Evolutionary conservation across 177 flowering plant species (phyloP).

Genomic region (Vitis hybrid): DNA sequence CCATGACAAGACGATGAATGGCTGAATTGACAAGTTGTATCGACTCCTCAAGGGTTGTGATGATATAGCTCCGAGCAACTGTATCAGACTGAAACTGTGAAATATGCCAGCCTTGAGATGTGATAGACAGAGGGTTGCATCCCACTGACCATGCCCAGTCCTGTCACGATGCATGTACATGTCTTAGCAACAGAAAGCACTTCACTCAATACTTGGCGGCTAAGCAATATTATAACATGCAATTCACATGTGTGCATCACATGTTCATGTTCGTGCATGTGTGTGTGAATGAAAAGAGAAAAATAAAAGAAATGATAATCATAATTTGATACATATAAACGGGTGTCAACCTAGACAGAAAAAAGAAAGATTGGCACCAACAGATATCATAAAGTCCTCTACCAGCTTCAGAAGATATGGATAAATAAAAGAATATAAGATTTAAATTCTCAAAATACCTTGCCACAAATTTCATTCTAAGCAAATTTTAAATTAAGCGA

Average conservation of each 20-base stretch:
- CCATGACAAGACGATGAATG: conserved; percentile 65
- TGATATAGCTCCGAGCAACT: conserved; percentile 89
- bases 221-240: not conserved
- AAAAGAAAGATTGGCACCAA: too few relatives aligned
- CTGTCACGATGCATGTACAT: conserved; percentile 38
- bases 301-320: too few relatives aligned
- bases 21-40: conserved; percentile 82
- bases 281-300: too few relatives aligned
- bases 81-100: conserved; percentile 88
- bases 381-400: too few relatives aligned
- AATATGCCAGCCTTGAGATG: conserved; percentile 88
- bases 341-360: too few relatives aligned
- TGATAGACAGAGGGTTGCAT: conserved; percentile 79
- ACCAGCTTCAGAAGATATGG: too few relatives aligned
- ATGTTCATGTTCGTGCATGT: too few relatives aligned
- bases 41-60: conserved; percentile 90
- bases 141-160: conserved; percentile 99
- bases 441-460: too few relatives aligned
- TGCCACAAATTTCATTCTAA: too few relatives aligned
- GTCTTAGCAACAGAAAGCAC: conserved; percentile 2
- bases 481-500: too few relatives aligned
- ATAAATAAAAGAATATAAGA: too few relatives aligned
- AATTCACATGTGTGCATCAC: not conserved
- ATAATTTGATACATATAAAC: too few relatives aligned
- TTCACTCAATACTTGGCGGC: not conserved